phyloP scores from a whole-genome alignment of 768 basidiomycete genomes.

The Polyporus arcularius region DNA sequence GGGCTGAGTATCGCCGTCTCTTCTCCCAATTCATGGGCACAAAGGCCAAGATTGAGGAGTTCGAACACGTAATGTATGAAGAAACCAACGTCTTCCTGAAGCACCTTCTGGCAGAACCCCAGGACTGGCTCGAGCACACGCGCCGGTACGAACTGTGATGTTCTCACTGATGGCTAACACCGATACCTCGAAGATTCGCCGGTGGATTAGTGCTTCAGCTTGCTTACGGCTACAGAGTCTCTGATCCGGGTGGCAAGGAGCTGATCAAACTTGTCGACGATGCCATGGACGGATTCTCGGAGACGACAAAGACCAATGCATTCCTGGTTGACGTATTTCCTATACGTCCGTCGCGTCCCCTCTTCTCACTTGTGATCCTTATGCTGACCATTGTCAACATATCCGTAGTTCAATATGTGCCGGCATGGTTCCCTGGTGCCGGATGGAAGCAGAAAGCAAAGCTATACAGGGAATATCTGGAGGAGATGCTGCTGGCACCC shows the following conservation, averaged over 20 bases:
- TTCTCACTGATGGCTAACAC: background rate
- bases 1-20: constrained; percentile 23
- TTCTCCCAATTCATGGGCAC: constrained; percentile 21
- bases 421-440: constrained; percentile 42
- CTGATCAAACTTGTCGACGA: constrained; percentile 36
- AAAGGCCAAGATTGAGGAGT: constrained; percentile 20
- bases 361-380: background rate
- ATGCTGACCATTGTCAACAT: background rate
- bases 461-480: constrained; percentile 9
- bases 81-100: constrained; percentile 34
- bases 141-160: constrained; percentile 26
- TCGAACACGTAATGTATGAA: constrained; percentile 28
- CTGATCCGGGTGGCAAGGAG: constrained; percentile 33
- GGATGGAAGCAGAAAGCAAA: constrained; percentile 29
- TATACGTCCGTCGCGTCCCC: constrained; percentile 11
- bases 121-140: constrained; percentile 24
- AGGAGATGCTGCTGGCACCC: constrained; percentile 30
- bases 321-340: constrained; percentile 32
- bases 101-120: constrained; percentile 29
- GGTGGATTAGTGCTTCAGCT: constrained; percentile 28
- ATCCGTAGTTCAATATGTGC: constrained; percentile 34
- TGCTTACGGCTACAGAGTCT: constrained; percentile 25
- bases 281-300: constrained; percentile 24
- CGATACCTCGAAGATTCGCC: constrained; percentile 12
- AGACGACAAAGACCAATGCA: constrained; percentile 28